Conservation (phyloP, 352 stramenopile species). For the Globisporangium radiosum region DNA sequence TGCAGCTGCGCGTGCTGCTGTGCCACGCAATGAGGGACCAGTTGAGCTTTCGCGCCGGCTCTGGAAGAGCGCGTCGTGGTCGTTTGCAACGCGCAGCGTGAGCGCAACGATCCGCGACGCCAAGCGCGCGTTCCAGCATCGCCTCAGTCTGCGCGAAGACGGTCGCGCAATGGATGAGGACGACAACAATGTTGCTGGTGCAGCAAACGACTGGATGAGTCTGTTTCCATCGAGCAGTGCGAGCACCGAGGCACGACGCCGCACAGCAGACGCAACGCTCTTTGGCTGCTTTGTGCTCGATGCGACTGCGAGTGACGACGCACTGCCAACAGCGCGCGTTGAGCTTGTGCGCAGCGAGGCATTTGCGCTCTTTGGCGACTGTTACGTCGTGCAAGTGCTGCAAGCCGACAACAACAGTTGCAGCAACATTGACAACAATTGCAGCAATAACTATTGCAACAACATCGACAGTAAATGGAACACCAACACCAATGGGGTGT, state of each 20-base stretch:
- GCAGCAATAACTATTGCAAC: too few species aligned
- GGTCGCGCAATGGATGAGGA: neutral
- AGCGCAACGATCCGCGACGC: slow-evolving; percentile 7
- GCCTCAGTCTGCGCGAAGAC: slow-evolving; percentile 4
- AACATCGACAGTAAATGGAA: too few species aligned
- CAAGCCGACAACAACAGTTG: neutral
- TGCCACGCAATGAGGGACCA: slow-evolving; percentile 1
- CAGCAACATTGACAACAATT: neutral
- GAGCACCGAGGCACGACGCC: neutral
- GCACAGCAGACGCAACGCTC: slow-evolving; percentile 7
- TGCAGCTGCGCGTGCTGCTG: neutral
- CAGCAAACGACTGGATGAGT: slow-evolving; percentile 4
- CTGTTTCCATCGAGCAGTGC: slow-evolving; percentile 3
- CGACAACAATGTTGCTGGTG: neutral
- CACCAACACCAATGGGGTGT: too few species aligned
- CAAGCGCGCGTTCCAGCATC: slow-evolving; percentile 4
- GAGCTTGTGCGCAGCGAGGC: slow-evolving; percentile 13
- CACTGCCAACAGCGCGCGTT: neutral
- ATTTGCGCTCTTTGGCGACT: slow-evolving; percentile 15
- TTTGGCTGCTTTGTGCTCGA: slow-evolving; percentile 11
- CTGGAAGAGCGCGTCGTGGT: slow-evolving; percentile 16
- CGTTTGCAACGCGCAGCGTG: slow-evolving; percentile 9
- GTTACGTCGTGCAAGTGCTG: slow-evolving; percentile 14
- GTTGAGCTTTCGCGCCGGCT: slow-evolving; percentile 1
- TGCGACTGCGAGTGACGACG: neutral